Conservation (phyloP, 768 basidiomycete species). For the Kwoniella sp. region DNA sequence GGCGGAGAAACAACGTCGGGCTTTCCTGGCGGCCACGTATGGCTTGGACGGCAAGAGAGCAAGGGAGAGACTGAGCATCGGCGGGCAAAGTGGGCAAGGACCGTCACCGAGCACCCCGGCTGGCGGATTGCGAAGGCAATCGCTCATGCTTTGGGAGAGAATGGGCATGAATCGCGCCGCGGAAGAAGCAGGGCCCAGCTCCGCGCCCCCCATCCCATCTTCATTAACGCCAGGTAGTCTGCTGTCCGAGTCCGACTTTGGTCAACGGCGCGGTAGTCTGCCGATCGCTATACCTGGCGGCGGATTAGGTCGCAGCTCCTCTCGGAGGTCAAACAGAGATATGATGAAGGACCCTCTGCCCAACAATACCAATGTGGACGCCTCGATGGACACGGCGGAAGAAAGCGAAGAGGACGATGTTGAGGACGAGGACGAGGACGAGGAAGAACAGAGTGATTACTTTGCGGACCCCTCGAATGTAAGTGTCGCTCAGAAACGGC, state of each 20-base stretch:
- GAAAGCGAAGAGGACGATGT: conserved; percentile 26
- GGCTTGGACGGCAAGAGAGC: conserved; percentile 44
- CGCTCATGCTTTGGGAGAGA: conserved; percentile 49
- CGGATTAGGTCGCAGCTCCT: conserved; percentile 33
- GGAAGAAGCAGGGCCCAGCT: conserved; percentile 24
- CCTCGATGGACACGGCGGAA: conserved; percentile 17
- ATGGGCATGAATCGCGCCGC: conserved; percentile 24
- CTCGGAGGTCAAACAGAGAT: conserved; percentile 27
- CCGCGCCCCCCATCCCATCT: conserved; percentile 21
- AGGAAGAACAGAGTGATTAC: neutral
- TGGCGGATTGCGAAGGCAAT: conserved; percentile 33
- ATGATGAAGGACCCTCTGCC: conserved; percentile 27
- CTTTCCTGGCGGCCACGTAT: conserved; percentile 52
- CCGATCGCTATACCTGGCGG: conserved; percentile 51
- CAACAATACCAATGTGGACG: conserved; percentile 12
- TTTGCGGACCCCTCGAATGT: conserved; percentile 2
- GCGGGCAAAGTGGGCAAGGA: conserved; percentile 23
- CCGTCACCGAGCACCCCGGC: conserved; percentile 19
- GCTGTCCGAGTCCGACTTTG: conserved; percentile 13
- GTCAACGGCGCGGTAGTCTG: conserved; percentile 45
- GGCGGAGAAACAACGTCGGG: conserved; percentile 52
- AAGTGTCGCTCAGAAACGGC: neutral
- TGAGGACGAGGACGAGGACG: conserved; percentile 15
- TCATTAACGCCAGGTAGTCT: neutral
- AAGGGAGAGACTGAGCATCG: conserved; percentile 43